These are phyloP conservation scores for Arachis hypogaea DNA, from an alignment of 306 rosid species.

Conservation along the genomic window DNA sequence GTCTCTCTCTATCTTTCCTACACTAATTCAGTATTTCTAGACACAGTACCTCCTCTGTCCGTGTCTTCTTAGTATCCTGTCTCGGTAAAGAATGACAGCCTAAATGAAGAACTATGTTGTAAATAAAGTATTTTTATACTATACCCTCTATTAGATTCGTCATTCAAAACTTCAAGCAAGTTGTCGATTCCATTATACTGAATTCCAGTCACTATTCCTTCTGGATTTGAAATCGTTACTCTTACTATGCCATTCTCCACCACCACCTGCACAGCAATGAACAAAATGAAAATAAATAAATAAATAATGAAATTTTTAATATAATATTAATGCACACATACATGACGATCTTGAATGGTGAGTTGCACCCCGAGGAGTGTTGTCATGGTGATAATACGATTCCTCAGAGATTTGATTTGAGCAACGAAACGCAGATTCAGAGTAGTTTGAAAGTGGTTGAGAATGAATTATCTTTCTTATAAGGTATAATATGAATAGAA, in stretches of 20 bases:
- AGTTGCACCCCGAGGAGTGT: constrained; percentile 46
- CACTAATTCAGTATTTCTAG: no score
- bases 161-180: constrained; percentile 83
- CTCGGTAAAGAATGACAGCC: no score
- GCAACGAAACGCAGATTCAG: constrained; percentile 21
- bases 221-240: constrained; percentile 86
- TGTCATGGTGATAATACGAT: constrained; percentile 44
- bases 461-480: not conserved
- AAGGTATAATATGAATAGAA: constrained; percentile 14
- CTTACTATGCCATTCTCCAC: constrained; percentile 85
- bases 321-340: constrained; percentile 27
- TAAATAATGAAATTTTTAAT: not conserved
- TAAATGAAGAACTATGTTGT: not conserved
- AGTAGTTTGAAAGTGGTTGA: constrained; percentile 34
- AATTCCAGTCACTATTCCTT: constrained; percentile 80
- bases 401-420: not conserved
- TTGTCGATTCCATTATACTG: constrained; percentile 70
- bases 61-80: no score
- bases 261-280: constrained; percentile 61
- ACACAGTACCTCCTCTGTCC: no score
- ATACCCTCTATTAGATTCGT: constrained; percentile 67
- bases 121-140: not conserved
- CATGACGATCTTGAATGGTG: constrained; percentile 53
- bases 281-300: not conserved
- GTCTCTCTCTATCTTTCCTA: no score